Evolutionary conservation across 768 basidiomycete species (phyloP), one percentile per base, ranked within the genome.

Genomic region (Atractiella rhizophila): DNA sequence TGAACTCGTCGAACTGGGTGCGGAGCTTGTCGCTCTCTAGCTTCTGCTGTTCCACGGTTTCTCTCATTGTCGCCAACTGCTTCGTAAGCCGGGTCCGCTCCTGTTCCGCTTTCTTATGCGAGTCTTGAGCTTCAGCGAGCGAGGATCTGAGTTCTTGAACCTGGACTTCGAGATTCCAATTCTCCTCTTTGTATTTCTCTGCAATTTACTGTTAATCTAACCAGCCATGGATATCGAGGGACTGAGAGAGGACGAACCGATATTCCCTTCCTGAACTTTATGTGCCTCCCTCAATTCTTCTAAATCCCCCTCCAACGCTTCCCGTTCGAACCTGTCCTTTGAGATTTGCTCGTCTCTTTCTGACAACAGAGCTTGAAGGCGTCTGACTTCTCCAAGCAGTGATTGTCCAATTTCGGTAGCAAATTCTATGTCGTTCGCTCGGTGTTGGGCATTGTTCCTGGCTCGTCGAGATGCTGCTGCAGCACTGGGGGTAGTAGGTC

Each of bases 351-450:
- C 82, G 60, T 94, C 86, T 39, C 82, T 70, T 60, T 94, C 88
- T 13, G 69, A 76, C 30, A 94, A 69, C 44, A 96, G 66, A 43
- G 75, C 76, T 55, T 96, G 88, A 29, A 96, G 65, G 30, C 88
- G 68, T 33, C 86, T 67, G 34, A 94, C 82, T 62, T 96, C 88
- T 7, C 76, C 76, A 24, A 94, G 65, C 37, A 94, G 64, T 11
- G 77, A 77, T 48, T 80, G 85, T 6, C 88, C 86, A 42, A 96
- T 96, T 63, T 96, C 88, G 52, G 91, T 86, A 29, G 88, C 88
- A 51, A 96, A 94, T 64, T 91, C 88, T 78, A 62, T 55, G 54
- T 85, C 79, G 56, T 83, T 75, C 34, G 78, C 75, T 48, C 82
- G 68, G 61, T 83, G 80, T 43, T 76, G 77, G 23, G 80, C 81